phyloP scores from a whole-genome alignment of 2,329 filamentous ascomycete species.

The Alternaria hordeiaustralica region DNA sequence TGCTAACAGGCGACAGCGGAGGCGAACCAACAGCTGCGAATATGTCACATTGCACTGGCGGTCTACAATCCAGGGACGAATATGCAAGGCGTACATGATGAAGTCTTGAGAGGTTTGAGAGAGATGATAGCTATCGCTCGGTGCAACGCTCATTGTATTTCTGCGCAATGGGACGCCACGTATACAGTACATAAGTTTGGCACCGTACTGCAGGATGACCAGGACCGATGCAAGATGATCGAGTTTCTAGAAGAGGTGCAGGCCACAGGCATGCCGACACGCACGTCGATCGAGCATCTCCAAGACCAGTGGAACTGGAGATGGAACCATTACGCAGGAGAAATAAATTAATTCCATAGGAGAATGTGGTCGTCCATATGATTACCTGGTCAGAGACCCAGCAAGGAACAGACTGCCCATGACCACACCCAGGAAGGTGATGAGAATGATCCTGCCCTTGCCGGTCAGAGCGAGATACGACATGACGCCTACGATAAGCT shows the following conservation, averaged over 20 bases:
- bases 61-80: slow-evolving; percentile 3
- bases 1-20: slow-evolving; percentile 15
- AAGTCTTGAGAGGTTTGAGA: slow-evolving; percentile 14
- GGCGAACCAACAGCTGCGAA: slow-evolving; percentile 24
- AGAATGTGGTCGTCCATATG: not conserved
- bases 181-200: slow-evolving; percentile 23
- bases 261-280: slow-evolving; percentile 20
- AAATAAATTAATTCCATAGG: not conserved
- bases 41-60: slow-evolving; percentile 22
- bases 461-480: slow-evolving; percentile 61
- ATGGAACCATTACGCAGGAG: not conserved
- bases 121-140: slow-evolving; percentile 24
- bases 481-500: slow-evolving; percentile 64
- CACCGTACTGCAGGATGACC: slow-evolving; percentile 5
- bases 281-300: slow-evolving; percentile 14
- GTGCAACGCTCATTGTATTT: slow-evolving; percentile 19
- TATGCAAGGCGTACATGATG: not conserved
- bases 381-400: slow-evolving; percentile 24
- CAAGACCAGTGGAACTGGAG: slow-evolving; percentile 20
- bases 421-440: slow-evolving; percentile 38
- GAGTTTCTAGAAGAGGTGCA: slow-evolving; percentile 28
- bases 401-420: slow-evolving; percentile 38
- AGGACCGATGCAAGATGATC: slow-evolving; percentile 21
- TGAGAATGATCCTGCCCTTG: slow-evolving; percentile 52
- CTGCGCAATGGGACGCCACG: slow-evolving; percentile 15